A percentile compares a stretch with the other conserved stretches of the same genome.
phyloP scores from a whole-genome alignment of 257 asterid species.

The Nyctanthes arbortristis region DNA sequence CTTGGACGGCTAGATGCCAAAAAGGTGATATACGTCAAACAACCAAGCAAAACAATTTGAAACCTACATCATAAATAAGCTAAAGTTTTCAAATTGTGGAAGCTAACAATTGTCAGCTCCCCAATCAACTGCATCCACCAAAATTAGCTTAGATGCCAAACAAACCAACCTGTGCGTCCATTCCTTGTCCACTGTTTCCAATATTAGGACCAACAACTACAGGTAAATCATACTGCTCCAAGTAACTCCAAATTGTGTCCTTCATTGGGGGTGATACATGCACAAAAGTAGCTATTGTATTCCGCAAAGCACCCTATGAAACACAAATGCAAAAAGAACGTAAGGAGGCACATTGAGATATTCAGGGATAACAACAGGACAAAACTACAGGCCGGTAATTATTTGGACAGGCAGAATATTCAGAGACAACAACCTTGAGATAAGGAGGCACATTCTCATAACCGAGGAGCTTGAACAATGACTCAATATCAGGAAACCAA shows the following conservation, averaged over 20 bases:
- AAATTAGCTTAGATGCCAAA: conserved; percentile 16
- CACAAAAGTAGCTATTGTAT: conserved; percentile 78
- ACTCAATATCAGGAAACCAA: conserved; percentile 96
- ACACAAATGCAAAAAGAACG: conserved; percentile 19
- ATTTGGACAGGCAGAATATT: conserved; percentile 15
- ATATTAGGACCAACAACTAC: conserved; percentile 77
- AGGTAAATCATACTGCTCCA: conserved; percentile 95
- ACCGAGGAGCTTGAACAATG: conserved; percentile 92
- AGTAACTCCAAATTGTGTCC: conserved; percentile 87
- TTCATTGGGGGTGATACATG: conserved; percentile 76
- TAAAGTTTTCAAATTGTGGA: background rate
- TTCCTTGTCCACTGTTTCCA: conserved; percentile 52
- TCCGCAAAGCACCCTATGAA: conserved; percentile 81
- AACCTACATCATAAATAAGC: too few relatives aligned
- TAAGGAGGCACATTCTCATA: conserved; percentile 98
- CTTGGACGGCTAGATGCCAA: too few relatives aligned
- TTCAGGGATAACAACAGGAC: conserved; percentile 15
- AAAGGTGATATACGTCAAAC: too few relatives aligned
- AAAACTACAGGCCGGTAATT: conserved; percentile 12
- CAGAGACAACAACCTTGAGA: conserved; percentile 70
- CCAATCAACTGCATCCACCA: background rate
- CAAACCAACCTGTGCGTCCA: conserved; percentile 71
- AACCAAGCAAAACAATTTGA: too few relatives aligned
- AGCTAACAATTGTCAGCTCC: background rate
- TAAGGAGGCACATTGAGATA: too few relatives aligned